Percentiles rank a stretch among this genome's conserved stretches.
Conservation (phyloP, 73 alveolate genomes). For the Effrenium voratum region DNA sequence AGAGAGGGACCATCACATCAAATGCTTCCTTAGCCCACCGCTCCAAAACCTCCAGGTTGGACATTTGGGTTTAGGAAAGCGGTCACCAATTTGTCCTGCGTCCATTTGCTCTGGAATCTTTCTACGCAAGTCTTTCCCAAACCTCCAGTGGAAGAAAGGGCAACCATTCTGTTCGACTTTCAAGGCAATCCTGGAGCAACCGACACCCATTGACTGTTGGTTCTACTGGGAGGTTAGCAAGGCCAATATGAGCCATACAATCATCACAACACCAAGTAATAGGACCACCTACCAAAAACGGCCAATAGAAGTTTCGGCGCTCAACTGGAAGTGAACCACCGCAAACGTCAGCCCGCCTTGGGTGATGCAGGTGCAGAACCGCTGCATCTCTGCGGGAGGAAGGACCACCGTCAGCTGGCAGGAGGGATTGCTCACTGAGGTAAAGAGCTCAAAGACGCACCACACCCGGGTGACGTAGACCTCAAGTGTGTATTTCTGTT, state of each 20-base stretch:
- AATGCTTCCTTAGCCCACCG: too few relatives aligned
- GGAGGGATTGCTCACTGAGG: neutral
- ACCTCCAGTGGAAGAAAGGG: too few relatives aligned
- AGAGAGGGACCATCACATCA: too few relatives aligned
- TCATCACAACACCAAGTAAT: neutral
- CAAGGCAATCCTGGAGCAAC: too few relatives aligned
- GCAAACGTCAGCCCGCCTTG: neutral
- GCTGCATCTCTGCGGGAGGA: slow-evolving; percentile 47
- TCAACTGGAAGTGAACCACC: neutral
- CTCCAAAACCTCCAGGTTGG: too few relatives aligned
- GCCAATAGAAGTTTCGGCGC: neutral
- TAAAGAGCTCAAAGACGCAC: slow-evolving; percentile 79
- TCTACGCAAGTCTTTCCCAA: too few relatives aligned
- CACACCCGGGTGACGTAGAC: slow-evolving; percentile 60
- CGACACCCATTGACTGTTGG: neutral
- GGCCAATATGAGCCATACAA: neutral
- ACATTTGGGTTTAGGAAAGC: too few relatives aligned
- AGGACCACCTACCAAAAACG: neutral
- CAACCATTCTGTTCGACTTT: too few relatives aligned
- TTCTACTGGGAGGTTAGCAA: neutral
- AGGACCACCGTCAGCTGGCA: slow-evolving; percentile 57
- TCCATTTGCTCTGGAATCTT: too few relatives aligned
- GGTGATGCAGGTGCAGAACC: slow-evolving; percentile 25
- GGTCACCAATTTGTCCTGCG: too few relatives aligned
- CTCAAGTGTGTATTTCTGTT: too few relatives aligned